Conservation (phyloP, 2,329 filamentous ascomycete genomes). For the Pseudogymnoascus sp. region DNA sequence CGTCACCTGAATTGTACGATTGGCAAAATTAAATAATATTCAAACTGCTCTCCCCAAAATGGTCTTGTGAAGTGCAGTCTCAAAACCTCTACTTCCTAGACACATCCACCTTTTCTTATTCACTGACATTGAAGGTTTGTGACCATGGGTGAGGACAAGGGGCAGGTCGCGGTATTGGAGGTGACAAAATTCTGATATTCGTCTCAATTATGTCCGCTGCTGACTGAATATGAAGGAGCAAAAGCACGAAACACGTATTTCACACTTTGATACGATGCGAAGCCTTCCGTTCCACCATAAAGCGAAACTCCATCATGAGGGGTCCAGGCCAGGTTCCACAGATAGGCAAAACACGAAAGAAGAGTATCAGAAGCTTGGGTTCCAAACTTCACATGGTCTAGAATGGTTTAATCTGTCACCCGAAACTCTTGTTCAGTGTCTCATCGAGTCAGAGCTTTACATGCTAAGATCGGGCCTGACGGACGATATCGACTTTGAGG, state of each 20-base stretch:
- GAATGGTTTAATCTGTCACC: not conserved
- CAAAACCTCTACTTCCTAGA: not conserved
- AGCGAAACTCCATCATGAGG: not conserved
- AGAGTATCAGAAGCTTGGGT: not conserved
- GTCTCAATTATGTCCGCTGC: not conserved
- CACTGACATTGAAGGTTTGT: not conserved
- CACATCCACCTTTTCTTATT: not conserved
- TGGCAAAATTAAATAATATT: slow-evolving; percentile 7
- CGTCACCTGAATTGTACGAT: slow-evolving; percentile 9
- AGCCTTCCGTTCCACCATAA: not conserved
- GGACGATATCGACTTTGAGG: not conserved
- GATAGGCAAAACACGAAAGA: not conserved
- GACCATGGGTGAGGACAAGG: not conserved
- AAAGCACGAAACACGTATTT: not conserved
- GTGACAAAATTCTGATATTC: not conserved
- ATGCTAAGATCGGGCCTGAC: not conserved
- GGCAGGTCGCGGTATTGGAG: not conserved
- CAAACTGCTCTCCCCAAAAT: not conserved
- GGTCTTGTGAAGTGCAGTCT: not conserved
- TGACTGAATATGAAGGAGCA: not conserved
- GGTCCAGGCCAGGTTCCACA: not conserved
- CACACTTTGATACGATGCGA: not conserved
- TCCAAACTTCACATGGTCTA: not conserved
- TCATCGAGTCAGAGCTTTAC: not conserved
- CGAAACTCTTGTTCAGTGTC: not conserved